Evolutionary conservation across 352 stramenopile species (phyloP), one percentile per base, ranked within the genome.

Genomic region (Phytopythium vexans): DNA sequence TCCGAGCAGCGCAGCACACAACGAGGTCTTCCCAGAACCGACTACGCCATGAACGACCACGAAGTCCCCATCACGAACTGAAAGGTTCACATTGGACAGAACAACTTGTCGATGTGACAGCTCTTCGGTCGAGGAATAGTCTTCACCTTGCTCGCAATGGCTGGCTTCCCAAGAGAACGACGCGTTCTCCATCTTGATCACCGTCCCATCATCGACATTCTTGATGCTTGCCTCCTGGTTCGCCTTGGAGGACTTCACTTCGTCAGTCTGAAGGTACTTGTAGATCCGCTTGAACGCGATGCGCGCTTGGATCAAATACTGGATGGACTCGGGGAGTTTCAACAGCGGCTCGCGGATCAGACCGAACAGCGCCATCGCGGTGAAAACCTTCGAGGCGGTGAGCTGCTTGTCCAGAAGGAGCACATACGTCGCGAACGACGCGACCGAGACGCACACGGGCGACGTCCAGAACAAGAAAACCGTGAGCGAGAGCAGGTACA

Each of bases 401-500:
- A 78, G 37, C 44, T 48, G 11, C 37, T 70, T 27, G 6, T 56
- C 42, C 16, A 80, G 31, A 12, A 80, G 56, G 1, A 79, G 35
- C 14, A 55, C 46, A 40, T 76, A 79, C 14, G 39, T 49, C 2
- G 53, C 59, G 49, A 79, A 76, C 6, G 66, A 76, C 4, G 60
- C 36, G 3, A 66, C 42, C 1, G 66, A 69, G 9, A 79, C 70
- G 32, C 36, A 44, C 15, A 74, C 12, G 40, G 70, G 66, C 1
- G 59, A 48, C 7, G 58, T 53, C 50, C 55, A 75, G 37, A 73
- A 64, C 38, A 67, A 57, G 16, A 78, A 87, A 56, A 95, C 88
- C 12, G 71, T 75, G 42, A 89, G 40, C 0, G 71, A 73, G 6
- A 75, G 66, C 15, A 85, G 64, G 54, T 93, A 90, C n/a, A 81